phyloP scores from a whole-genome alignment of 75 land plant species.

The Pinus tabuliformis region DNA sequence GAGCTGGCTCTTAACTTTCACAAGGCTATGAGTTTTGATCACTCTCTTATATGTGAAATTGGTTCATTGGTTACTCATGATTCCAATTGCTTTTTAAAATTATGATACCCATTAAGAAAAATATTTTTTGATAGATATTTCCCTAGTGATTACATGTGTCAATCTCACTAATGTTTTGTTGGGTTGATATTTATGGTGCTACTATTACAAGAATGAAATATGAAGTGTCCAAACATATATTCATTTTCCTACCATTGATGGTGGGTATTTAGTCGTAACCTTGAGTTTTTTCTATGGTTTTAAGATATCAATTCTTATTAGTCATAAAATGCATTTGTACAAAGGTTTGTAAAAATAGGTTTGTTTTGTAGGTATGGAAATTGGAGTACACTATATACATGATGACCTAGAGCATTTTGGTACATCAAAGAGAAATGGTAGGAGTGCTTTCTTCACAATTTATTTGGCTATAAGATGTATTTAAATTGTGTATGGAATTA shows the following conservation, averaged over 20 bases:
- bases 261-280: constrained; percentile 37
- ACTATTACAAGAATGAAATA: constrained; percentile 79
- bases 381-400: constrained; percentile 26
- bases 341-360: background rate
- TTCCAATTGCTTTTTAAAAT: background rate
- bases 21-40: constrained; percentile 61
- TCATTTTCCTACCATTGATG: constrained; percentile 59
- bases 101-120: background rate
- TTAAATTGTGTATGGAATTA: no score
- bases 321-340: constrained; percentile 1
- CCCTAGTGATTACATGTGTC: background rate
- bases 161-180: background rate
- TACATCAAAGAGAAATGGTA: constrained; percentile 48
- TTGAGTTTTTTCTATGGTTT: background rate
- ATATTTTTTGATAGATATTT: background rate
- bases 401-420: constrained; percentile 47
- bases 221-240: constrained; percentile 78
- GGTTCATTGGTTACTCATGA: background rate
- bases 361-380: constrained; percentile 30
- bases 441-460: background rate
- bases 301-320: background rate
- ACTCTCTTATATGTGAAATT: background rate
- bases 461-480: background rate
- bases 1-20: constrained; percentile 96
- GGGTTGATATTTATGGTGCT: background rate